Base-by-base conservation (phyloP, 495 filamentous ascomycete genomes). In the Penicillium goetzii region DNA sequence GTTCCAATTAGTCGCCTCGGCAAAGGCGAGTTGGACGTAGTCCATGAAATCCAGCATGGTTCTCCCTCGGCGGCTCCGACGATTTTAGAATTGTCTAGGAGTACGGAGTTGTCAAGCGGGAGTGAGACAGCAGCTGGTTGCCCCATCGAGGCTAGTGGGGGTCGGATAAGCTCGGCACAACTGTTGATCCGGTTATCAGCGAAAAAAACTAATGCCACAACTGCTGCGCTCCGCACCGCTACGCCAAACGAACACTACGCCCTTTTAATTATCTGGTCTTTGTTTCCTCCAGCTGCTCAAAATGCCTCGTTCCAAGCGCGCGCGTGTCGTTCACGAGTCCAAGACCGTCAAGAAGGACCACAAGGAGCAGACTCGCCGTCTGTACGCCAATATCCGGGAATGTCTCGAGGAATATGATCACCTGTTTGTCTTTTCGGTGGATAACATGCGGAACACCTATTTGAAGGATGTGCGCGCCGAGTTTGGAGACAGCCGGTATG, bases 381-480 rank as follows among this genome's bases (percentile, higher is more conserved):
- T 97, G 34, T 96, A 94, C 80, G 83, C 86, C 75, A 92, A 92
- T 71, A 89, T 99, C 61, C 91, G 89, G 69, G 91, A 93, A 81
- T 89, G 85, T 73, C 81, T 97, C 62, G 90, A 92, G 68, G 78
- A 89, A 69, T 96, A 95, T 84, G 87, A 92, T 70, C 87, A 92
- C 79, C 89, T 92, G 79, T 94, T 95, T 80, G 91, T 97, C 76
- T 97, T 98, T 77, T 84, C 84, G 62, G 88, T 98, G 60, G 90
- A 97, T 72, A 98, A 99, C 83, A 99, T 99, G 95, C 92, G 95
- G 67, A 99, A 99, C 77, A 96, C 90, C 45, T 92, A 97, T 76
- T 80, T 99, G 74, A 98, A 98, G 80, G 88, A 92, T 72, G 91
- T 98, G 64, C 86, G 95, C 61, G 83, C 86, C 45, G 88, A 97